A percentile compares a stretch with the other conserved stretches of the same genome.
phyloP scores from a whole-genome alignment of 2,329 filamentous ascomycete species.

The Aulographum hederae region DNA sequence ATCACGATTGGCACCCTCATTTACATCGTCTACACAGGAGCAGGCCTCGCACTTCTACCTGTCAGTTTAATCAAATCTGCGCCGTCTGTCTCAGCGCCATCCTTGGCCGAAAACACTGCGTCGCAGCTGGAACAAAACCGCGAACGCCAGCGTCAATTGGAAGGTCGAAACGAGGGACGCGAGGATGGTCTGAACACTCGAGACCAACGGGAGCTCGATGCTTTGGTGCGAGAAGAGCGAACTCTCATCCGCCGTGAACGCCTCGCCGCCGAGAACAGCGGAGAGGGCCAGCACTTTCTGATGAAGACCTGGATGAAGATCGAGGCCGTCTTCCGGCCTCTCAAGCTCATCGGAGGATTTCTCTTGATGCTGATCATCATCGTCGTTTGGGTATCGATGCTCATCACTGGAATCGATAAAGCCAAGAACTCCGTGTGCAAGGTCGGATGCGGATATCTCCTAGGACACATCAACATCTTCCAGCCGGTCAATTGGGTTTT shows the following conservation, averaged over 20 bases:
- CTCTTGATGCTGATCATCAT: slow-evolving; percentile 57
- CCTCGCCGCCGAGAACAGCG: slow-evolving; percentile 64
- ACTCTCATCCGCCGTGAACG: slow-evolving; percentile 80
- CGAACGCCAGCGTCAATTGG: slow-evolving; percentile 80
- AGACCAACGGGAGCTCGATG: slow-evolving; percentile 75
- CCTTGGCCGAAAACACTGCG: slow-evolving; percentile 57
- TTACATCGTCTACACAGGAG: slow-evolving; percentile 76
- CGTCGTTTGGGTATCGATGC: slow-evolving; percentile 75
- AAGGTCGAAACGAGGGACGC: slow-evolving; percentile 65
- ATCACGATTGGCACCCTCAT: slow-evolving; percentile 72
- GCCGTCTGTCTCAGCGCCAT: slow-evolving; percentile 66
- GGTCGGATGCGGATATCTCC: slow-evolving; percentile 74
- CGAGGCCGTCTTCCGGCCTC: slow-evolving; percentile 64
- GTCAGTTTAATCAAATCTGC: slow-evolving; percentile 84
- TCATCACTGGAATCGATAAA: slow-evolving; percentile 92
- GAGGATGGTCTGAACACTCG: slow-evolving; percentile 61
- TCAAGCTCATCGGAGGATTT: slow-evolving; percentile 76
- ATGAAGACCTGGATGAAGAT: slow-evolving; percentile 63
- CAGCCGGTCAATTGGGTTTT: slow-evolving; percentile 89
- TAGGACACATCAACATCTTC: slow-evolving; percentile 77
- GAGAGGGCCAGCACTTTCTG: slow-evolving; percentile 57
- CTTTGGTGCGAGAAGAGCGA: slow-evolving; percentile 74
- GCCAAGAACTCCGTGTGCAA: slow-evolving; percentile 91
- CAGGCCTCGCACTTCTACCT: slow-evolving; percentile 75
- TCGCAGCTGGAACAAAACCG: slow-evolving; percentile 73